Evolutionary conservation across 352 stramenopile species (phyloP), one percentile per base, ranked within the genome.

Genomic region (Peronospora belbahrii): DNA sequence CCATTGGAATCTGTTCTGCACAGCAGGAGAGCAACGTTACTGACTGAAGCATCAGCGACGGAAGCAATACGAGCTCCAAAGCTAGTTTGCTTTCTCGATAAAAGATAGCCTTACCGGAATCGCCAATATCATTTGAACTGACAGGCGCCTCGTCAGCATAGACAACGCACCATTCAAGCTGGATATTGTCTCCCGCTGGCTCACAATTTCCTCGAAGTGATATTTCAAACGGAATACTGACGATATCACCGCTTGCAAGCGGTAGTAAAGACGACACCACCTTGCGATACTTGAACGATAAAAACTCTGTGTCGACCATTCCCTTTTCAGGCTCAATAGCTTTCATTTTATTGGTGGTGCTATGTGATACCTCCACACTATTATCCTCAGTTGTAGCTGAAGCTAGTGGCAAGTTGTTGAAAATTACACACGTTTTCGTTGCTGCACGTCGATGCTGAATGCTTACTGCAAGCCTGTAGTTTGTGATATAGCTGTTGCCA

Each of bases 131-230:
- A 10, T 17, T 48, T 39, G 15, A 17, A 30, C 24, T 14, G 1
- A 24, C 2, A n/a, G 7, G 6, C 23, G n/a, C 11, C 24, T 70
- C 60, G 13, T 70, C 56, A 11, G 61, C 63, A 42, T 88, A 86
- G 6, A 85, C 56, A 31, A 86, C 59, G 23, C 59, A 80, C 74
- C 77, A 88, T 36, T 84, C 62, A 18, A 88, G 62, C 42, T 70
- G 42, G 22, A 77, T 57, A 19, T 67, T 49, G 15, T 80, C 48
- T 13, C 76, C 59, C 49, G 36, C 6, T n/a, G 36, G 19, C 9
- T 56, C 45, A 17, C 35, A 39, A 14, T 30, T 50, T 36, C 37
- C 48, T 41, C 19, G 48, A 36, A 82, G 47, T 28, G 56, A 50
- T 9, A 80, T 19, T 23, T 71, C 48, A 35, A 77, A 83, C 9